Evolutionary conservation across 2,329 filamentous ascomycete species (phyloP).

Genomic region (Sphaceloma murrayae): DNA sequence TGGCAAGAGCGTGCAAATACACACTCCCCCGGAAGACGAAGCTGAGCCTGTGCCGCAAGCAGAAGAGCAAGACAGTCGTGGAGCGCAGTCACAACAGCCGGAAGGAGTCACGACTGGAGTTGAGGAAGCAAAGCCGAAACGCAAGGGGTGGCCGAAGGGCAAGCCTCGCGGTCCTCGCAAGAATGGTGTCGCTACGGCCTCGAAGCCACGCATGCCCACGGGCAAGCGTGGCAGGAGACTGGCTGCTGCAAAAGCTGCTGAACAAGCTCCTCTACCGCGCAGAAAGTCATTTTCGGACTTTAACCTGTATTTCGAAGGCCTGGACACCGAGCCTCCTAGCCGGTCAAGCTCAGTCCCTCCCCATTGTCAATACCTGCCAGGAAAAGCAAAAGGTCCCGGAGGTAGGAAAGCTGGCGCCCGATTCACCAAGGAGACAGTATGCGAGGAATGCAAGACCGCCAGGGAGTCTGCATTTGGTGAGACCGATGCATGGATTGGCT

Average conservation of each 20-base stretch:
- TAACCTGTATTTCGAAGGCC: neutral
- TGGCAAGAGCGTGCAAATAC: constrained; percentile 15
- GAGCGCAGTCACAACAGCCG: neutral
- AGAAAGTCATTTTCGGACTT: constrained; percentile 8
- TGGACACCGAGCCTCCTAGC: neutral
- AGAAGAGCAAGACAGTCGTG: neutral
- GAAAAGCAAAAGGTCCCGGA: neutral
- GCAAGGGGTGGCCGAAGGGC: constrained; percentile 37
- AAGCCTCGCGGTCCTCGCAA: constrained; percentile 33
- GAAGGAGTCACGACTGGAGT: neutral
- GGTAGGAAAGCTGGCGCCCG: constrained; percentile 20
- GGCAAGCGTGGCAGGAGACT: constrained; percentile 7
- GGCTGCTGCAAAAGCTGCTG: constrained; percentile 6
- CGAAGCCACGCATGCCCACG: constrained; percentile 43
- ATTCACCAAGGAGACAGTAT: constrained; percentile 37
- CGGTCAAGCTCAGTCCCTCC: constrained; percentile 16
- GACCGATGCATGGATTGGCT: constrained; percentile 56
- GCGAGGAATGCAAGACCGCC: constrained; percentile 48
- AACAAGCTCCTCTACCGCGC: constrained; percentile 1
- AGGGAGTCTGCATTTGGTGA: constrained; percentile 45
- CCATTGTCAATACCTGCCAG: constrained; percentile 13
- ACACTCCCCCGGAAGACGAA: constrained; percentile 20
- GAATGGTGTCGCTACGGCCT: neutral
- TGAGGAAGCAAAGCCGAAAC: constrained; percentile 26
- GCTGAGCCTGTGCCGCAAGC: neutral